Base-by-base conservation (phyloP, 805 yeast genomes). In the Ogataea sp. region DNA sequence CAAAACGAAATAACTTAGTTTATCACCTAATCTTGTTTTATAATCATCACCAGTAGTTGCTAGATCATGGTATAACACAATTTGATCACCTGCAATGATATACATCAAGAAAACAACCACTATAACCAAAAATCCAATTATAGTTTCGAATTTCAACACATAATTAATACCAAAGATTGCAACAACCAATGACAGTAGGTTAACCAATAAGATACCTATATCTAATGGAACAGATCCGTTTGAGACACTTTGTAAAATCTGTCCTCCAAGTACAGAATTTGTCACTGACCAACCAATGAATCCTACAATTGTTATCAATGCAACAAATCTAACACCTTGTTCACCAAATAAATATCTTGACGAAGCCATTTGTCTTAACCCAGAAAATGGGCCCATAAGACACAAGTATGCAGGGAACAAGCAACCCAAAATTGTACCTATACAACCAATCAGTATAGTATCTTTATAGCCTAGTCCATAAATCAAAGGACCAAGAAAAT, bases 281-380 rank as follows among this genome's bases (percentile, higher is more conserved):
- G 86, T 88, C 27, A 87, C 80, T n/a, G 90, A 76, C 96, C 96
- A 87, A n/a, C 96, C 96, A 49, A 84, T 56, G 14, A 82, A 81
- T 37, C 95, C 94, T 32, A 83, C 58, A 42, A 83, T 76, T 34
- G 85, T 73, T 29, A 83, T 74, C 32, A 87, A 57, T 5, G 86
- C 79, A 35, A 85, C 83, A 39, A 85, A 64, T 56, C 83, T 81
- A 30, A 87, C 88, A 47, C 80, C 76, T 80, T 82, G 83, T 78
- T 89, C 81, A 1, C 96, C 96, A 56, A 86, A 87, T 35, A 85
- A 63, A 49, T 71, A 85, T 45, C 95, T 68, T 1, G 88, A 81
- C 18, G 84, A 71, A 9, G 86, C 89, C 88, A 87, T 83, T 53
- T 87, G 95, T 51, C 96, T 68, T 45, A 93, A 75, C 0, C 96